Evolutionary conservation across 2,329 filamentous ascomycete species (phyloP).

Genomic region (Pseudogymnoascus destructans): DNA sequence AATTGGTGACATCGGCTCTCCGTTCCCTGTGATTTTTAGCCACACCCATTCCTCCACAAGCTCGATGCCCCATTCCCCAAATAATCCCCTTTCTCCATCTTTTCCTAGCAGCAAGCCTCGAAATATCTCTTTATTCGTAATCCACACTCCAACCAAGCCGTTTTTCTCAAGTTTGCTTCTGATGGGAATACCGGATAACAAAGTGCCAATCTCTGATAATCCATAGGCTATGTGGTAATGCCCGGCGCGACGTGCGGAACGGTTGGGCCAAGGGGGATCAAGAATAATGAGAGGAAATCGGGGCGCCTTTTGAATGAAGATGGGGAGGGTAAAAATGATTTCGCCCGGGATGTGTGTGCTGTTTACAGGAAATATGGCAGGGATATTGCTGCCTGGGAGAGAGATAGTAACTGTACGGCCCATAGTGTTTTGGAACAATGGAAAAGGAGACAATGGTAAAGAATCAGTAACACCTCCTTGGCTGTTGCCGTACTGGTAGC

Average conservation of each 20-base stretch:
- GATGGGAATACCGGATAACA: slow-evolving; percentile 45
- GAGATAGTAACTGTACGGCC: neutral
- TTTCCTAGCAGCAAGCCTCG: slow-evolving; percentile 38
- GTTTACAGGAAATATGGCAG: slow-evolving; percentile 29
- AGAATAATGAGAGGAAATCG: slow-evolving; percentile 56
- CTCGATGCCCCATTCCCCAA: slow-evolving; percentile 53
- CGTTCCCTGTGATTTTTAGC: slow-evolving; percentile 56
- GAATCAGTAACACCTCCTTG: neutral
- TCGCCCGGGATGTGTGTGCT: slow-evolving; percentile 37
- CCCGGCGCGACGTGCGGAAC: slow-evolving; percentile 52
- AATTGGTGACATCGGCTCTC: slow-evolving; percentile 50
- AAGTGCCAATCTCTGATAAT: slow-evolving; percentile 31
- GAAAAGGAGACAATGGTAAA: neutral
- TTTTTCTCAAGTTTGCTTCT: slow-evolving; percentile 37
- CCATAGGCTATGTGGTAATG: slow-evolving; percentile 36
- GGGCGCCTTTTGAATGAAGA: slow-evolving; percentile 33
- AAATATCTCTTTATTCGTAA: slow-evolving; percentile 55
- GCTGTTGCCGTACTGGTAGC: neutral
- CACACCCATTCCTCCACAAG: slow-evolving; percentile 62
- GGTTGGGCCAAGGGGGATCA: slow-evolving; percentile 74
- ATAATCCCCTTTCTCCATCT: slow-evolving; percentile 40
- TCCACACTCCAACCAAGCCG: slow-evolving; percentile 58
- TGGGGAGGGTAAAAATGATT: slow-evolving; percentile 30
- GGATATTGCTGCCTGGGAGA: slow-evolving; percentile 10
- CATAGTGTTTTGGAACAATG: neutral